These are phyloP conservation scores for Fraxinus latifolia DNA, from an alignment of 305 asterid species.

Conservation along the genomic window DNA sequence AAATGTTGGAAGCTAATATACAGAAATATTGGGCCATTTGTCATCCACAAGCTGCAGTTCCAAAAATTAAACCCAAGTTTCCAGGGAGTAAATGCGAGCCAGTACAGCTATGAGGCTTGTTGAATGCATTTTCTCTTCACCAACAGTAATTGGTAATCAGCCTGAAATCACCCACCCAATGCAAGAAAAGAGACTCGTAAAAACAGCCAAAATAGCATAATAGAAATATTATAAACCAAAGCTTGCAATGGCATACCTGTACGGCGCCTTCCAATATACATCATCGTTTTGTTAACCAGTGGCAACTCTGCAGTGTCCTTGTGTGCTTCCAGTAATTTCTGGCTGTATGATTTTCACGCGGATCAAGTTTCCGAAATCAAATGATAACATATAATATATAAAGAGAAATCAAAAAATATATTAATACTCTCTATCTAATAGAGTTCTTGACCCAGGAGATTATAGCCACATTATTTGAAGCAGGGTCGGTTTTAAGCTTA, in stretches of 20 bases:
- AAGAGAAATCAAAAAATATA: background rate
- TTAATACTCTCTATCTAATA: background rate
- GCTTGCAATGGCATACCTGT: constrained; percentile 41
- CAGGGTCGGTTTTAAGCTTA: background rate
- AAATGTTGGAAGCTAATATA: constrained; percentile 3
- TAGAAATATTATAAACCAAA: constrained; percentile 17
- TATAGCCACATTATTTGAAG: background rate
- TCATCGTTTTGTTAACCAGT: constrained; percentile 70
- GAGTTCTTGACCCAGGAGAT: background rate
- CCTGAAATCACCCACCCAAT: constrained; percentile 34
- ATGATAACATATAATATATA: background rate
- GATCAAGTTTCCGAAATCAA: background rate
- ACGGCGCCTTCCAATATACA: constrained; percentile 72
- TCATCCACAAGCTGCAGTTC: background rate
- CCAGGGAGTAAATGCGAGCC: constrained; percentile 1
- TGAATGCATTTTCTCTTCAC: constrained; percentile 26
- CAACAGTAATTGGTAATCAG: constrained; percentile 27
- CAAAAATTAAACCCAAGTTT: constrained; percentile 17
- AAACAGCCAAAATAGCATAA: constrained; percentile 13
- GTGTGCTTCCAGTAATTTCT: constrained; percentile 51
- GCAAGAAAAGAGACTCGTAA: constrained; percentile 20
- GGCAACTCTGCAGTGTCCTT: constrained; percentile 77
- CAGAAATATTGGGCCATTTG: constrained; percentile 26
- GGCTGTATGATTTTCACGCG: constrained; percentile 39
- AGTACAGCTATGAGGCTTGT: constrained; percentile 4